A percentile compares a stretch with the other conserved stretches of the same genome.
phyloP scores from a whole-genome alignment of 2,329 filamentous ascomycete species.

The Aspergillus candidus region DNA sequence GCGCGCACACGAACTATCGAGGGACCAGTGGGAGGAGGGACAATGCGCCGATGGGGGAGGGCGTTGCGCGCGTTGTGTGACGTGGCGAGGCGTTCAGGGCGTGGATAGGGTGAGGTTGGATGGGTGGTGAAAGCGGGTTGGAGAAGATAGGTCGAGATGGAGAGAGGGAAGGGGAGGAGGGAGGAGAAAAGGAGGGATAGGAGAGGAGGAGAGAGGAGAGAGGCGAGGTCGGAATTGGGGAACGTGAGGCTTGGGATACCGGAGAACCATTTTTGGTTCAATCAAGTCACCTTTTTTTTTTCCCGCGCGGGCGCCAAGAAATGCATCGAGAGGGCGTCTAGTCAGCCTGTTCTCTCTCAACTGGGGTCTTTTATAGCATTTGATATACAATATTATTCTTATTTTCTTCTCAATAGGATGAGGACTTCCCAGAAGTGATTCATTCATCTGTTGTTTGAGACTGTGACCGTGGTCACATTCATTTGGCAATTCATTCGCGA shows the following conservation, averaged over 20 bases:
- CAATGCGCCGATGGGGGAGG: constrained; percentile 7
- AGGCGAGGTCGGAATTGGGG: neutral
- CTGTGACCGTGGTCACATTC: too few species aligned
- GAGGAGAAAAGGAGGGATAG: neutral
- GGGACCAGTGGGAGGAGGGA: constrained; percentile 8
- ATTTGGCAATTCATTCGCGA: too few species aligned
- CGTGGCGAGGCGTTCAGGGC: neutral
- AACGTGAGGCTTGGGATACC: neutral
- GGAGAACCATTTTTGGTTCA: too few species aligned
- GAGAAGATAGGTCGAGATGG: constrained; percentile 2
- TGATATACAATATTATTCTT: too few species aligned
- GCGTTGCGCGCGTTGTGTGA: too few species aligned
- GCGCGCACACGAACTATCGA: constrained; percentile 17
- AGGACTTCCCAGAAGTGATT: too few species aligned
- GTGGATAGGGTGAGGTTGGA: constrained; percentile 1
- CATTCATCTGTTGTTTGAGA: too few species aligned
- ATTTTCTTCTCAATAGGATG: too few species aligned
- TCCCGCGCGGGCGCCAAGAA: constrained; percentile 2
- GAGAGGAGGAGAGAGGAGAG: constrained; percentile 1
- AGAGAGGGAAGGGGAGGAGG: constrained; percentile 1
- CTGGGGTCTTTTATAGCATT: constrained; percentile 1
- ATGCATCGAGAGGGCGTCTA: neutral
- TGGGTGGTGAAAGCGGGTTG: neutral
- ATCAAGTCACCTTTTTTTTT: neutral
- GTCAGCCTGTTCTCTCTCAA: neutral